Evolutionary conservation across 2,329 filamentous ascomycete species (phyloP), one percentile per base, ranked within the genome.

Genomic region (Rutstroemia sydowiana): DNA sequence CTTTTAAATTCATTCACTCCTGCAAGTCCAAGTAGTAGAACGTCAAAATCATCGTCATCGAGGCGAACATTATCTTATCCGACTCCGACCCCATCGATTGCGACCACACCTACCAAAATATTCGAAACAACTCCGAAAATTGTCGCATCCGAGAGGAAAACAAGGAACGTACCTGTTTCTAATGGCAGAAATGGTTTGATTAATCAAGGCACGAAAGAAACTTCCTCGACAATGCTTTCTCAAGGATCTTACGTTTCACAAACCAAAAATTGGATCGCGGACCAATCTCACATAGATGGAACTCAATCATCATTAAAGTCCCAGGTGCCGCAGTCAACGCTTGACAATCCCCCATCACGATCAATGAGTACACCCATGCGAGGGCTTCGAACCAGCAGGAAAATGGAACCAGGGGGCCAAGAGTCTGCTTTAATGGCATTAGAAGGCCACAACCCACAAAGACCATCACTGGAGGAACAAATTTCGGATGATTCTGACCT

Each of bases 401-500:
- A 52, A 18, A 55, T 54, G 46, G 64, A 63, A 21, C 54, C 56
- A 39, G 20, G 14, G 21, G 26, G 48, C 28, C 31, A 31, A 18
- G 56, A 50, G 34, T 44, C 45, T 21, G 64, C 64, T 11, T 42
- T 66, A 39, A 55, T 57, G 41, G 60, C 60, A 20, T 47, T 61
- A 30, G 63, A 65, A 16, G 59, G 61, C 20, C 58, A 53, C 37
- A 51, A 54, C 21, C 44, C 55, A 16, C 47, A 48, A 28, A 46
- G 47, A 44, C 48, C 53, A 36, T 49, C 56, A 16, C 55, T 52
- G 28, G 63, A 65, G 31, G 61, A 64, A 28, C 57, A 59, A n/a
- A 57, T 57, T 32, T 65, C 61, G 45, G 64, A 66, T 52, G 63
- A 65, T 20, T 62, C 61, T 31, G 64, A 66, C 56, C 50, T 66